A percentile compares a stretch with the other conserved stretches of the same genome.
Evolutionary conservation across 805 yeast genomes (phyloP).

Genomic region (Yamadazyma phyllophila): DNA sequence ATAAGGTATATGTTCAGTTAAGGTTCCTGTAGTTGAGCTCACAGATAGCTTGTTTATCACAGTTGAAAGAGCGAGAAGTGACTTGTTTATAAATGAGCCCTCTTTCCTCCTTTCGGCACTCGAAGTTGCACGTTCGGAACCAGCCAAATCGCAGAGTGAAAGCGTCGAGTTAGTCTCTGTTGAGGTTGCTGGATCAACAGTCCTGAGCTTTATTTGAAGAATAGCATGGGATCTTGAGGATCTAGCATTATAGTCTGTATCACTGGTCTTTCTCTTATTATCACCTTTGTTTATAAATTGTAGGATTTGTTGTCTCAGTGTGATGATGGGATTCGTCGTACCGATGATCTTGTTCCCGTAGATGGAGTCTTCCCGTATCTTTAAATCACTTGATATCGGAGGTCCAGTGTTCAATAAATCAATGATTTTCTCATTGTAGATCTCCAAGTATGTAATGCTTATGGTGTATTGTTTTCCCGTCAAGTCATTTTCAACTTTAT

Average conservation of each 20-base stretch:
- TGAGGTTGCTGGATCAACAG: slow-evolving; percentile 40
- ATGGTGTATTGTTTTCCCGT: slow-evolving; percentile 41
- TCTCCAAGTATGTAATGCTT: slow-evolving; percentile 73
- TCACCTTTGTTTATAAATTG: slow-evolving; percentile 68
- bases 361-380: slow-evolving; percentile 71
- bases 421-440: slow-evolving; percentile 81
- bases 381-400: slow-evolving; percentile 50
- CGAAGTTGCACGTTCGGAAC: slow-evolving; percentile 83
- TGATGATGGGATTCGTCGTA: slow-evolving; percentile 59
- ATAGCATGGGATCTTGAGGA: slow-evolving; percentile 93
- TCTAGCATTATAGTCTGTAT: slow-evolving; percentile 84
- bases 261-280: slow-evolving; percentile 70
- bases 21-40: slow-evolving; percentile 25
- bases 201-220: slow-evolving; percentile 60
- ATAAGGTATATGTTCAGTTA: slow-evolving; percentile 75
- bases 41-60: slow-evolving; percentile 79
- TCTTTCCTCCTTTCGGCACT: slow-evolving; percentile 83
- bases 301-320: slow-evolving; percentile 58
- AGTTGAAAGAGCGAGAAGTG: slow-evolving; percentile 83
- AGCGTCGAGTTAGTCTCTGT: slow-evolving; percentile 54
- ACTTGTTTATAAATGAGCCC: slow-evolving; percentile 90
- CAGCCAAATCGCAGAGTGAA: slow-evolving; percentile 92
- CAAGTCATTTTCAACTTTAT: slow-evolving; percentile 33
- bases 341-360: slow-evolving; percentile 78
- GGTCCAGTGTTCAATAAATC: slow-evolving; percentile 55